Percentiles rank a stretch among this genome's conserved stretches.
These are phyloP conservation scores for Arctium lappa DNA, from an alignment of 129 eudicot species.

Conservation along the genomic window DNA sequence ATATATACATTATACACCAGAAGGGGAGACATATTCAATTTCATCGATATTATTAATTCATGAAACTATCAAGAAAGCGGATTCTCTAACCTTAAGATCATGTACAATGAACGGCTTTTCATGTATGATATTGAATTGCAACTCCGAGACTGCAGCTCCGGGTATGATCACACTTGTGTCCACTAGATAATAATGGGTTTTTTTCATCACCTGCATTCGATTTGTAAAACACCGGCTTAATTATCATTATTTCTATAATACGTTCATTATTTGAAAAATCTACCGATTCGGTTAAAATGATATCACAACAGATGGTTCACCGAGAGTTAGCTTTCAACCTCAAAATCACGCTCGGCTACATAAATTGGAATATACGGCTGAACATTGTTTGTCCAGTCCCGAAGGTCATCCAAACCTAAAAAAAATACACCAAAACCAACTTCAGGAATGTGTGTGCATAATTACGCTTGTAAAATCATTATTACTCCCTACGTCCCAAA, in stretches of 20 bases:
- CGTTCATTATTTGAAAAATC: not conserved
- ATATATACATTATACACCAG: not conserved
- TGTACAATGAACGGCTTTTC: constrained; percentile 71
- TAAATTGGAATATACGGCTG: constrained; percentile 90
- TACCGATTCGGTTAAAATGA: not conserved
- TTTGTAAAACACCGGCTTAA: not conserved
- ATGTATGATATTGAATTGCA: constrained; percentile 75
- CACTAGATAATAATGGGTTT: constrained; percentile 91
- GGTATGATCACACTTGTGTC: constrained; percentile 79
- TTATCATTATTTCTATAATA: not conserved
- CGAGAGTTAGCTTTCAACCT: constrained; percentile 42
- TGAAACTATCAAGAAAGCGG: not conserved
- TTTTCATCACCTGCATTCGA: constrained; percentile 85
- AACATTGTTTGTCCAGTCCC: constrained; percentile 99
- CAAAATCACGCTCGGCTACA: constrained; percentile 90
- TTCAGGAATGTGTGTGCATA: not conserved
- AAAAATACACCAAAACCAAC: not conserved
- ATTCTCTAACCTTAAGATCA: constrained; percentile 68
- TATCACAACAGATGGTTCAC: not conserved
- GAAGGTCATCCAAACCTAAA: constrained; percentile 96
- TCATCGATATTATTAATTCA: not conserved
- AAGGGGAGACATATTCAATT: not conserved
- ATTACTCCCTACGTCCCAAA: not conserved
- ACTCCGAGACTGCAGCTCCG: constrained; percentile 93
- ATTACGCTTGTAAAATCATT: not conserved